Percentiles rank a stretch among this genome's conserved stretches.
Evolutionary conservation across 2,329 filamentous ascomycete genomes (phyloP).

Genomic region (Hysterium pulicare): DNA sequence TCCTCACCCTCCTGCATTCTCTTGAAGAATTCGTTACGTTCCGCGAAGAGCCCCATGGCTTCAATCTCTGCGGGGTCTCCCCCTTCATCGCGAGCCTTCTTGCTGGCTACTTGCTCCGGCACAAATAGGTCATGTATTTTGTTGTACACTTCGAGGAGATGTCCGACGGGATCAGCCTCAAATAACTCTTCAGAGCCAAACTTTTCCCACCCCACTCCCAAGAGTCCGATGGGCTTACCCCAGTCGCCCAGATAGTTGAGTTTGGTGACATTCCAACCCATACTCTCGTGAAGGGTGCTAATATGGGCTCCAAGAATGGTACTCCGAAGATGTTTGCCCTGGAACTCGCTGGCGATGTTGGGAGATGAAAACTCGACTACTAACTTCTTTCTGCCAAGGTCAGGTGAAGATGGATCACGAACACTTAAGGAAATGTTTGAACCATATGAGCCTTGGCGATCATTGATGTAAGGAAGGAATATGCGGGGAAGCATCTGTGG

Average conservation of each 20-base stretch:
- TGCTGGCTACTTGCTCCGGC: conserved; percentile 55
- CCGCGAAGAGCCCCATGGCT: conserved; percentile 26
- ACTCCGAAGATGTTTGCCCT: conserved; percentile 63
- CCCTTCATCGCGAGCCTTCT: conserved; percentile 50
- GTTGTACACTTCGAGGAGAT: conserved; percentile 69
- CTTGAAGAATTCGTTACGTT: conserved; percentile 58
- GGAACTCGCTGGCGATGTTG: conserved; percentile 71
- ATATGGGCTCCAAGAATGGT: conserved; percentile 65
- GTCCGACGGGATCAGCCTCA: conserved; percentile 63
- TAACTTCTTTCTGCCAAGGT: conserved; percentile 52
- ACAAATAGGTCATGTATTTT: conserved; percentile 59
- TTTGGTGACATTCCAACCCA: conserved; percentile 60
- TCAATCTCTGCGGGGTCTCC: conserved; percentile 28
- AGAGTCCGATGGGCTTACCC: conserved; percentile 61
- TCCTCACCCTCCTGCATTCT: conserved; percentile 67
- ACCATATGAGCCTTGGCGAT: conserved; percentile 55
- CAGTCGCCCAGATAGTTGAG: conserved; percentile 69
- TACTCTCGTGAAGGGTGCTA: conserved; percentile 56
- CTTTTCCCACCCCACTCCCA: conserved; percentile 63
- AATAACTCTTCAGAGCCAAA: conserved; percentile 65
- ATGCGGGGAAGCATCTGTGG: conserved; percentile 54
- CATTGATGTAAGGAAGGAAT: conserved; percentile 61
- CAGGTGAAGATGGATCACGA: conserved; percentile 50
- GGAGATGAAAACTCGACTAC: conserved; percentile 73
- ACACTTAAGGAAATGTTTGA: conserved; percentile 45